phyloP scores from a whole-genome alignment of 306 rosid species.

The Acacia melanoxylon region DNA sequence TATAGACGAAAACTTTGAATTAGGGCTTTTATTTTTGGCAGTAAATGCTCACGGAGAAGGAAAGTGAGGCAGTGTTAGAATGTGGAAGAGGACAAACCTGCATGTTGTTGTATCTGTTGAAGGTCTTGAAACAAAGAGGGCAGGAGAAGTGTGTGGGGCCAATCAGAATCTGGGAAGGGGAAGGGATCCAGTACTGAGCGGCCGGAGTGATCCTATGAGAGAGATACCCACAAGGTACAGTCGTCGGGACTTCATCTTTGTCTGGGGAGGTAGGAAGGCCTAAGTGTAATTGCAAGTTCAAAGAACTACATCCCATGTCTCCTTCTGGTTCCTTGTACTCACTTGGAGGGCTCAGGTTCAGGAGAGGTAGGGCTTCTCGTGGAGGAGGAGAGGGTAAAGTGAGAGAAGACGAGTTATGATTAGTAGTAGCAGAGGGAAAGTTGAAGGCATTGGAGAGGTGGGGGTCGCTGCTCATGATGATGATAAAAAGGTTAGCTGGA shows the following conservation, averaged over 20 bases:
- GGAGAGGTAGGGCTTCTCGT: conserved; percentile 75
- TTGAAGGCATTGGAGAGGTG: conserved; percentile 38
- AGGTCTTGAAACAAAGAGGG: conserved; percentile 95
- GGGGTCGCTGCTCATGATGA: conserved; percentile 59
- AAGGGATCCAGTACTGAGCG: conserved; percentile 96
- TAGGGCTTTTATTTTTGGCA: conserved; percentile 39
- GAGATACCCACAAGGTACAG: conserved; percentile 36
- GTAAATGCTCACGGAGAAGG: conserved; percentile 35
- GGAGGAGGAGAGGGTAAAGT: conserved; percentile 48
- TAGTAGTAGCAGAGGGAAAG: background rate
- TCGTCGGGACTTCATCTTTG: conserved; percentile 34
- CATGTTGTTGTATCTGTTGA: conserved; percentile 97
- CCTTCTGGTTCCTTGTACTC: background rate
- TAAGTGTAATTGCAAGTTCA: conserved; percentile 52
- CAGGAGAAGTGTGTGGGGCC: conserved; percentile 96
- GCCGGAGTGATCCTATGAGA: conserved; percentile 59
- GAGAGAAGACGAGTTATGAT: conserved; percentile 15
- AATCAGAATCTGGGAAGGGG: conserved; percentile 85
- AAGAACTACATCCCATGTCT: conserved; percentile 26
- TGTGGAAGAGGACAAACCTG: conserved; percentile 52
- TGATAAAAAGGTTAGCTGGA: conserved; percentile 31
- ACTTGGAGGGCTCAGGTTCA: conserved; percentile 55
- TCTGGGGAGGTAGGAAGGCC: conserved; percentile 76
- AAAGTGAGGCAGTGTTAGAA: background rate
- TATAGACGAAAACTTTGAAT: conserved; percentile 45